Conservation (phyloP, 345 rosid genomes). For the Populus alba region DNA sequence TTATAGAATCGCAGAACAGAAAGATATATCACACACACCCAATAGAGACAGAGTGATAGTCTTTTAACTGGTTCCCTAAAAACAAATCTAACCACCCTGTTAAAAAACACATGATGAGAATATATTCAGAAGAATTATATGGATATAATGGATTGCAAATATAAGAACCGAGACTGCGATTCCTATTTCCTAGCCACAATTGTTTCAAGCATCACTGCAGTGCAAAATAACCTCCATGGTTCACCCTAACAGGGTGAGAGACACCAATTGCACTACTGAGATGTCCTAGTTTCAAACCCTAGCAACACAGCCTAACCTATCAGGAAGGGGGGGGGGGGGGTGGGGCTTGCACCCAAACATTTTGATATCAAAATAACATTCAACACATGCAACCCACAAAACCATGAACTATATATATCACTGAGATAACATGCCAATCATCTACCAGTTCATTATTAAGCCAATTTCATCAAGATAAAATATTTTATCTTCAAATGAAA, state of each 20-base stretch:
- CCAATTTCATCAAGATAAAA: neutral
- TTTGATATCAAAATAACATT: neutral
- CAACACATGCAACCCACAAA: neutral
- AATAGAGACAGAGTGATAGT: constrained; percentile 69
- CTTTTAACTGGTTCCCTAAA: constrained; percentile 77
- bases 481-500: neutral
- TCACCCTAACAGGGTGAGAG: neutral
- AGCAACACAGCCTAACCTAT: neutral
- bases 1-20: constrained; percentile 72
- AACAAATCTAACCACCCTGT: constrained; percentile 75
- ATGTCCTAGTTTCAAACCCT: neutral
- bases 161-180: neutral
- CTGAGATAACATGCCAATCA: neutral
- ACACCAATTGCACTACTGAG: neutral
- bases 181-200: neutral
- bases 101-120: constrained; percentile 16
- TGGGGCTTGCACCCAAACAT: neutral
- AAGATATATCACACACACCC: constrained; percentile 64
- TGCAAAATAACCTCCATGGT: neutral
- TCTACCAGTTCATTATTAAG: neutral
- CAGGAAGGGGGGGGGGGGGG: neutral
- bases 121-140: neutral
- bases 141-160: neutral
- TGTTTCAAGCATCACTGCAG: neutral
- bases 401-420: neutral